Conservation (phyloP, 768 basidiomycete species). For the Hortiboletus campestris region DNA sequence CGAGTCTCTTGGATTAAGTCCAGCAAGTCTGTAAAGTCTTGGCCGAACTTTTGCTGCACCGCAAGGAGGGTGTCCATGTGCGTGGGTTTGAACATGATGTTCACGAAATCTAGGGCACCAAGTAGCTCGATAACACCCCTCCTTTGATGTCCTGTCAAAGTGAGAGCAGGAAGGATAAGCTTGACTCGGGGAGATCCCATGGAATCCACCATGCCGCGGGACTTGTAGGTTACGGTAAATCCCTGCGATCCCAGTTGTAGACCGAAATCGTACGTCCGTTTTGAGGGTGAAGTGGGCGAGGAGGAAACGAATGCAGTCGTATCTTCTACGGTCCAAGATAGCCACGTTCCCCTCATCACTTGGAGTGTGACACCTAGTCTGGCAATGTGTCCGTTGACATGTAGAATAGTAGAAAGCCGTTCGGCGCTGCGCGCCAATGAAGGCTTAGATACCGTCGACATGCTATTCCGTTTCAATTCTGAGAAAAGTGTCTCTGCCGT, state of each 20-base stretch:
- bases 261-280: conserved; percentile 51
- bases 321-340: conserved; percentile 67
- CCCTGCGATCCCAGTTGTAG: conserved; percentile 60
- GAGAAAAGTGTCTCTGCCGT: conserved; percentile 62
- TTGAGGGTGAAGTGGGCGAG: conserved; percentile 31
- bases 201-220: conserved; percentile 34
- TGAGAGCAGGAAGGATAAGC: conserved; percentile 63
- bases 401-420: conserved; percentile 29
- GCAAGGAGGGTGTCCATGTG: conserved; percentile 82
- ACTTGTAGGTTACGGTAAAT: conserved; percentile 55
- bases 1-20: too few relatives aligned
- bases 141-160: conserved; percentile 59
- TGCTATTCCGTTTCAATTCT: conserved; percentile 52
- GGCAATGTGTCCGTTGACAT: conserved; percentile 52
- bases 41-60: conserved; percentile 87
- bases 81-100: conserved; percentile 72
- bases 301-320: conserved; percentile 48
- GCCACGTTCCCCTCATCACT: conserved; percentile 87
- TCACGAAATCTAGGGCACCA: conserved; percentile 64
- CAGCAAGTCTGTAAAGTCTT: conserved; percentile 82
- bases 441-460: conserved; percentile 31
- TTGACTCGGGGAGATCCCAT: conserved; percentile 52
- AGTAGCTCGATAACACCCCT: conserved; percentile 46
- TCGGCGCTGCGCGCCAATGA: conserved; percentile 24
- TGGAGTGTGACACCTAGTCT: conserved; percentile 65